These are phyloP conservation scores for Teratosphaeria zuluensis DNA, from an alignment of 2,329 filamentous ascomycete genomes.

Conservation along the genomic window DNA sequence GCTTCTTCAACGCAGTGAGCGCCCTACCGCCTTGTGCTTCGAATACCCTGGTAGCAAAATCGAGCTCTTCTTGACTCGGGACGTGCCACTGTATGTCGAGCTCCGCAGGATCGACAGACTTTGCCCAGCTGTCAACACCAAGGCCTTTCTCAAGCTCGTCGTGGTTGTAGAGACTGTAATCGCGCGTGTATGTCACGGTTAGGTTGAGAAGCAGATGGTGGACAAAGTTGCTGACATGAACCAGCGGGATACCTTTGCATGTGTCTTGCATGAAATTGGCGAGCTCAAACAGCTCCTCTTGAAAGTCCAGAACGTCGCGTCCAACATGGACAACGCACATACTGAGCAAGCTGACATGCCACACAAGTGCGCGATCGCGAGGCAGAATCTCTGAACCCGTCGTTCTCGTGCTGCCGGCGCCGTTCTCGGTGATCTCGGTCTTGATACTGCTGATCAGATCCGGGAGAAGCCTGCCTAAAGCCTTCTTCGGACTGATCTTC, in stretches of 20 bases:
- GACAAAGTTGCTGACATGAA: slow-evolving; percentile 95
- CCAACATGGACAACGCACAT: slow-evolving; percentile 98
- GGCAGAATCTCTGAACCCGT: slow-evolving; percentile 90
- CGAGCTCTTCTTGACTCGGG: slow-evolving; percentile 66
- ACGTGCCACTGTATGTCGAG: slow-evolving; percentile 88
- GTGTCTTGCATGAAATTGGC: slow-evolving; percentile 94
- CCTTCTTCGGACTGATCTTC: slow-evolving; percentile 91
- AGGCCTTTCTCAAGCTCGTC: slow-evolving; percentile 61
- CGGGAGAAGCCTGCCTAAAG: slow-evolving; percentile 79
- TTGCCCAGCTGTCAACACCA: slow-evolving; percentile 74
- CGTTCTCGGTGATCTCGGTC: slow-evolving; percentile 94
- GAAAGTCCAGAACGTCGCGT: slow-evolving; percentile 77
- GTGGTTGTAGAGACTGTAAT: slow-evolving; percentile 82
- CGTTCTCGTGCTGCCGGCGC: slow-evolving; percentile 86
- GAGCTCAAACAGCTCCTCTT: slow-evolving; percentile 80
- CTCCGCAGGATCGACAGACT: slow-evolving; percentile 60
- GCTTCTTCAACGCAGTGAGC: slow-evolving; percentile 59
- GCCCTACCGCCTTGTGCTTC: slow-evolving; percentile 72
- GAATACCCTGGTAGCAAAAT: slow-evolving; percentile 84
- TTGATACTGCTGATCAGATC: slow-evolving; percentile 86
- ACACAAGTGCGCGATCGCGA: slow-evolving; percentile 83
- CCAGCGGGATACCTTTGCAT: slow-evolving; percentile 85
- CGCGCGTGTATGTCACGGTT: slow-evolving; percentile 86
- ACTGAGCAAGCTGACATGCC: slow-evolving; percentile 93
- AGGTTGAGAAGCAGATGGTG: slow-evolving; percentile 92